A percentile compares a stretch with the other conserved stretches of the same genome.
Evolutionary conservation across 257 asterid genomes (phyloP).

Genomic region (Solanum paucissectum): DNA sequence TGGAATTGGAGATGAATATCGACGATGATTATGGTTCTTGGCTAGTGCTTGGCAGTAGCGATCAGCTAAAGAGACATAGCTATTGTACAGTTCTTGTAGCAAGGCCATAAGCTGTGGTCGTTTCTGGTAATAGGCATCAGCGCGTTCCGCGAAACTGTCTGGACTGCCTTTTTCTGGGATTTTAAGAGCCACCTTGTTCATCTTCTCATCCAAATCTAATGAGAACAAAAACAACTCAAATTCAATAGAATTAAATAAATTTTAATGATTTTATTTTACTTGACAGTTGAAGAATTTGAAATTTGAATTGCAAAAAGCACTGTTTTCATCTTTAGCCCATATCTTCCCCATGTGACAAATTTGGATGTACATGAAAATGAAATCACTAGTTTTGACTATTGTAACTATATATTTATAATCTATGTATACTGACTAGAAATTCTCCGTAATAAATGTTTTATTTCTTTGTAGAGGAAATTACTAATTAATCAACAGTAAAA

Average conservation of each 20-base stretch:
- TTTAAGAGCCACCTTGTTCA: slow-evolving; percentile 44
- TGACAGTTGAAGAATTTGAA: not conserved
- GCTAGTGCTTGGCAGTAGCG: slow-evolving; percentile 71
- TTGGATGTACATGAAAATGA: not conserved
- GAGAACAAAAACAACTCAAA: not conserved
- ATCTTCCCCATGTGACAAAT: not conserved
- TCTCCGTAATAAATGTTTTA: not conserved
- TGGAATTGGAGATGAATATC: slow-evolving; percentile 43
- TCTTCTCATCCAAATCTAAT: slow-evolving; percentile 81
- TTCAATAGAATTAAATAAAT: not conserved
- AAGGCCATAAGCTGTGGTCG: slow-evolving; percentile 76
- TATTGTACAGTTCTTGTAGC: slow-evolving; percentile 70
- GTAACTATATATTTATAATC: not conserved
- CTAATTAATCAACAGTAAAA: not conserved
- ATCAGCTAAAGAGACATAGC: slow-evolving; percentile 70
- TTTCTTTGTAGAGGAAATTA: not conserved
- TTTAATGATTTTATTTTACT: not conserved
- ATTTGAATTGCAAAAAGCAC: not conserved
- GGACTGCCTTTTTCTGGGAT: slow-evolving; percentile 25
- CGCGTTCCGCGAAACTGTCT: slow-evolving; percentile 65
- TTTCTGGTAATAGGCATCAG: slow-evolving; percentile 66
- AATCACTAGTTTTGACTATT: not conserved
- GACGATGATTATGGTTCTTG: slow-evolving; percentile 40
- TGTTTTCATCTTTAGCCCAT: not conserved
- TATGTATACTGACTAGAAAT: not conserved